Conservation (phyloP, 768 basidiomycete species). For the Boletus rubropictus region DNA sequence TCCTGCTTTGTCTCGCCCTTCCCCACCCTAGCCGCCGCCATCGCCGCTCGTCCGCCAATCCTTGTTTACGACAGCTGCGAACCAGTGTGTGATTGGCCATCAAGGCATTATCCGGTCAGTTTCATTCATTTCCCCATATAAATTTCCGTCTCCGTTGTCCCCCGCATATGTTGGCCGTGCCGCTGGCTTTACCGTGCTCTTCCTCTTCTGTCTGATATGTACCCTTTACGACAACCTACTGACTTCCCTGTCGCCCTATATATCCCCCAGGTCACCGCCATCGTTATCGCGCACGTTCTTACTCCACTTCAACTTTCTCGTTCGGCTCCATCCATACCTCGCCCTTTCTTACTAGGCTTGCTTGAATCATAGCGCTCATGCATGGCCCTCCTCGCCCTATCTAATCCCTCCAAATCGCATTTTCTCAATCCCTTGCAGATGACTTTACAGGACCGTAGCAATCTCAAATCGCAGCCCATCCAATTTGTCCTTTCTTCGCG, state of each 20-base stretch:
- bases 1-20: background rate
- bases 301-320: constrained; percentile 3
- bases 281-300: constrained; percentile 20
- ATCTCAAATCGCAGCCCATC: constrained; percentile 30
- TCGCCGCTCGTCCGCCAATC: background rate
- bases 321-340: constrained; percentile 7
- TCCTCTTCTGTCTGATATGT: constrained; percentile 7
- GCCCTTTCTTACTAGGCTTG: constrained; percentile 13
- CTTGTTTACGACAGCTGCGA: background rate
- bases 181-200: constrained; percentile 5
- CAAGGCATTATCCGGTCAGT: constrained; percentile 18
- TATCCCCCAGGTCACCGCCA: constrained; percentile 7
- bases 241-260: constrained; percentile 13
- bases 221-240: constrained; percentile 10
- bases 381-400: constrained; percentile 44
- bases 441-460: constrained; percentile 38
- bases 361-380: constrained; percentile 24
- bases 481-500: constrained; percentile 39
- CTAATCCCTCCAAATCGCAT: constrained; percentile 33
- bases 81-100: constrained; percentile 20
- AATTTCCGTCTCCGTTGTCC: constrained; percentile 11
- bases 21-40: background rate
- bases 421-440: constrained; percentile 43
- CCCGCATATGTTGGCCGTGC: background rate
- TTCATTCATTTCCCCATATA: constrained; percentile 23